Percentiles rank a stretch among this genome's conserved stretches.
Evolutionary conservation across 768 basidiomycete species (phyloP).

Genomic region (Epithele typhae): DNA sequence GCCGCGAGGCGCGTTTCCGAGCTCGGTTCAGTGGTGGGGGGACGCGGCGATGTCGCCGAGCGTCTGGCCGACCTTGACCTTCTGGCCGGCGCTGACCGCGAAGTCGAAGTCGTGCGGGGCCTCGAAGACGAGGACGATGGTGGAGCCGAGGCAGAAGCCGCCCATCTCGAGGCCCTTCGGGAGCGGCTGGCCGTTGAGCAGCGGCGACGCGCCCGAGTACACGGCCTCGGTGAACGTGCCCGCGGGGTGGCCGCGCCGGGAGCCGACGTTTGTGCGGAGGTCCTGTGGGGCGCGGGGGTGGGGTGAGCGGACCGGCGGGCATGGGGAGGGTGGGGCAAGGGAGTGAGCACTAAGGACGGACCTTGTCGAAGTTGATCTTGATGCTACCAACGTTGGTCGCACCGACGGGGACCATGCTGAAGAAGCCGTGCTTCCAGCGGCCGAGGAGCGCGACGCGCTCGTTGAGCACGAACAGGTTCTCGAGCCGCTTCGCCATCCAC

Average conservation of each 20-base stretch:
- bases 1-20: not conserved
- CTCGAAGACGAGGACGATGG: slow-evolving; percentile 95
- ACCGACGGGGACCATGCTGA: slow-evolving; percentile 95
- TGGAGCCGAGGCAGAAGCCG: slow-evolving; percentile 92
- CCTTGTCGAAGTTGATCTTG: slow-evolving; percentile 91
- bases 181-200: slow-evolving; percentile 87
- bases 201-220: slow-evolving; percentile 77
- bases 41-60: slow-evolving; percentile 50
- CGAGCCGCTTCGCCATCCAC: slow-evolving; percentile 87
- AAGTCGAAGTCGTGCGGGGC: slow-evolving; percentile 85
- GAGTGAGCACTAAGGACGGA: slow-evolving; percentile 25
- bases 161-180: slow-evolving; percentile 93
- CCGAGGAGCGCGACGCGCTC: slow-evolving; percentile 95
- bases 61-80: slow-evolving; percentile 81
- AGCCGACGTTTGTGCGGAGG: slow-evolving; percentile 85
- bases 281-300: slow-evolving; percentile 37
- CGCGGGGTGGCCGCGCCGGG: slow-evolving; percentile 59
- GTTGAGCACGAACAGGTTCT: slow-evolving; percentile 96
- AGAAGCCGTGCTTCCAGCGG: slow-evolving; percentile 93
- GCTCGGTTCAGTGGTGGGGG: too few species aligned
- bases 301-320: not conserved
- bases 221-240: slow-evolving; percentile 92
- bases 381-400: slow-evolving; percentile 98
- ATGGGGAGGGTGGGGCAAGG: not conserved
- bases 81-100: slow-evolving; percentile 68